Percentiles rank a stretch among this genome's conserved stretches.
Conservation (phyloP, 768 basidiomycete species). For the Dioszegia crocea region DNA sequence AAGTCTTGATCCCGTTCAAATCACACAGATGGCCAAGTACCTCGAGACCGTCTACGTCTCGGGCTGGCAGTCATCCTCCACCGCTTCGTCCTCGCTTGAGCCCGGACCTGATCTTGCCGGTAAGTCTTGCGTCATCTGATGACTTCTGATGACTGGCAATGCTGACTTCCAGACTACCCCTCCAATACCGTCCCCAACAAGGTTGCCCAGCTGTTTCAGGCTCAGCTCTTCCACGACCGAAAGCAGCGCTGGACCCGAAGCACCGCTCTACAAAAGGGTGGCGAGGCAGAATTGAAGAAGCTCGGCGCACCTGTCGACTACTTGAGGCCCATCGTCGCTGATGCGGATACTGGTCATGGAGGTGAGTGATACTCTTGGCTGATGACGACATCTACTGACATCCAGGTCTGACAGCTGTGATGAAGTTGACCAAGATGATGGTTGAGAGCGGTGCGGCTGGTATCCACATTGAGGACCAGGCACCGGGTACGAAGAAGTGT, state of each 20-base stretch:
- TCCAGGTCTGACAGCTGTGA: slow-evolving; percentile 83
- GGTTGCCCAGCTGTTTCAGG: slow-evolving; percentile 96
- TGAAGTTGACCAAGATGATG: slow-evolving; percentile 98
- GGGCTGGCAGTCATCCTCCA: slow-evolving; percentile 78
- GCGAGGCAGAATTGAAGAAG: slow-evolving; percentile 59
- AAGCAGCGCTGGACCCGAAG: slow-evolving; percentile 64
- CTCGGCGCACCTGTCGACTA: slow-evolving; percentile 73
- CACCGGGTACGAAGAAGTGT: slow-evolving; percentile 89
- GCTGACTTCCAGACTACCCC: slow-evolving; percentile 69
- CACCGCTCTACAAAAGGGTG: slow-evolving; percentile 27
- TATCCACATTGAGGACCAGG: slow-evolving; percentile 97
- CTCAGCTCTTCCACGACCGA: slow-evolving; percentile 97
- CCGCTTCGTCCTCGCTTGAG: slow-evolving; percentile 88
- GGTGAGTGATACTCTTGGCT: slow-evolving; percentile 18
- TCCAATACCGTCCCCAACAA: slow-evolving; percentile 98
- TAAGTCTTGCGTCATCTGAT: slow-evolving; percentile 49
- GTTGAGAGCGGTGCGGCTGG: slow-evolving; percentile 98
- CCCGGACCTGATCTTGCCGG: slow-evolving; percentile 98
- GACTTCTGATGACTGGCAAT: too few relatives aligned
- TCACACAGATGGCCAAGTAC: slow-evolving; percentile 96
- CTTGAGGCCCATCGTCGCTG: slow-evolving; percentile 88
- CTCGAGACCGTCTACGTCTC: slow-evolving; percentile 99
- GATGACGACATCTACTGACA: neutral
- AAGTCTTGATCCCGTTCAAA: slow-evolving; percentile 94
- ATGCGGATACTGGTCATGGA: slow-evolving; percentile 97